Conservation (phyloP, 1,284 basidiomycete genomes). For the Cystobasidium pallidum region DNA sequence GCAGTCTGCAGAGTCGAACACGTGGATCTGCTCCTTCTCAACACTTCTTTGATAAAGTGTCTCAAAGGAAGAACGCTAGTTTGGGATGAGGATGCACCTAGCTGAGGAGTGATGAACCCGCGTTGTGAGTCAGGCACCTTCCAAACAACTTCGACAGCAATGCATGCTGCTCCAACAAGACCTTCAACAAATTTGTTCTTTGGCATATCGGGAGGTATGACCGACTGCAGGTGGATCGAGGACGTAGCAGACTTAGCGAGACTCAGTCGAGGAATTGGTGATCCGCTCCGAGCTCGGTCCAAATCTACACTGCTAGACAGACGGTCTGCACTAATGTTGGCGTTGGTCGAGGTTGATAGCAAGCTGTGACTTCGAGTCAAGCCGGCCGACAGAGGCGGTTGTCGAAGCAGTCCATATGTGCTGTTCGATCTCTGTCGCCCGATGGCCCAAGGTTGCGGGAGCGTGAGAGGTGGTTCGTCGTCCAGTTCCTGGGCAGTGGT, state of each 20-base stretch:
- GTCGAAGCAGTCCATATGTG: not conserved
- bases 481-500: conserved; percentile 25
- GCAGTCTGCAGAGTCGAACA: conserved; percentile 53
- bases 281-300: not conserved
- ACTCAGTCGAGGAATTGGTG: conserved; percentile 8
- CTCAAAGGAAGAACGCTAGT: conserved; percentile 48
- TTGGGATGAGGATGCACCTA: conserved; percentile 3
- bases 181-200: conserved; percentile 49
- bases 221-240: conserved; percentile 10
- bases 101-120: not conserved
- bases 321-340: not conserved
- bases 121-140: conserved; percentile 9
- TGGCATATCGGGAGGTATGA: conserved; percentile 14
- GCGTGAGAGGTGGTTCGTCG: conserved; percentile 22
- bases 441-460: conserved; percentile 34
- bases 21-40: conserved; percentile 52
- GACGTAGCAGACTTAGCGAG: not conserved
- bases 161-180: conserved; percentile 48
- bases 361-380: conserved; percentile 1
- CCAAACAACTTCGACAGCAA: conserved; percentile 39
- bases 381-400: not conserved
- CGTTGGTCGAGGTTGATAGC: not conserved
- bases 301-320: conserved; percentile 18
- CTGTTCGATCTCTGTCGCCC: conserved; percentile 12
- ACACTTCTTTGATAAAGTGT: conserved; percentile 53